Evolutionary conservation across 306 rosid species (phyloP).

Genomic region (Psophocarpus tetragonolobus): DNA sequence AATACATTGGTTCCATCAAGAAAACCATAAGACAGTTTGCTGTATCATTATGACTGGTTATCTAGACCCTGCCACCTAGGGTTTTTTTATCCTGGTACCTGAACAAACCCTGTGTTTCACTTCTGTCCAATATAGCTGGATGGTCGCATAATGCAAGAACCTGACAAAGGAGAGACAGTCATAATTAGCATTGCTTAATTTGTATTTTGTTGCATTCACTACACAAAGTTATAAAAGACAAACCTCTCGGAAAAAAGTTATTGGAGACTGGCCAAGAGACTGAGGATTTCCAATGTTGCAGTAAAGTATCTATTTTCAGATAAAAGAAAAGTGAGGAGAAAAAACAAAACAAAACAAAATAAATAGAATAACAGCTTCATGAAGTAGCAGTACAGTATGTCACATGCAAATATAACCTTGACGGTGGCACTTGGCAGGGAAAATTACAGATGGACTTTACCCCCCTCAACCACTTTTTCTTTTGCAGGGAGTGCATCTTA

Average conservation of each 20-base stretch:
- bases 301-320: constrained; percentile 66
- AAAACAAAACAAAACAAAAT: background rate
- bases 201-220: constrained; percentile 7
- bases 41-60: constrained; percentile 15
- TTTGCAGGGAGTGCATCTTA: background rate
- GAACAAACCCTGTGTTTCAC: constrained; percentile 92
- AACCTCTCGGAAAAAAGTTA: constrained; percentile 92
- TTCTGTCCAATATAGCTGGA: constrained; percentile 83
- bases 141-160: constrained; percentile 89
- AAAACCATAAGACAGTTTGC: background rate
- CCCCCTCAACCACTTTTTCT: background rate
- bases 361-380: background rate
- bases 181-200: background rate
- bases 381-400: background rate
- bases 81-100: constrained; percentile 53
- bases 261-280: constrained; percentile 88
- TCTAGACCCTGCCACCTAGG: constrained; percentile 20
- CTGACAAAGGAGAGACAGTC: constrained; percentile 44
- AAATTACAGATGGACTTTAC: background rate
- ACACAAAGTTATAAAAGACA: constrained; percentile 36
- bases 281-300: constrained; percentile 98
- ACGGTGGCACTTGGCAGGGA: background rate
- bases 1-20: background rate
- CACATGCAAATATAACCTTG: background rate
- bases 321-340: constrained; percentile 27